Conservation (phyloP, 78 protist genomes). For the Bodo saltans region DNA sequence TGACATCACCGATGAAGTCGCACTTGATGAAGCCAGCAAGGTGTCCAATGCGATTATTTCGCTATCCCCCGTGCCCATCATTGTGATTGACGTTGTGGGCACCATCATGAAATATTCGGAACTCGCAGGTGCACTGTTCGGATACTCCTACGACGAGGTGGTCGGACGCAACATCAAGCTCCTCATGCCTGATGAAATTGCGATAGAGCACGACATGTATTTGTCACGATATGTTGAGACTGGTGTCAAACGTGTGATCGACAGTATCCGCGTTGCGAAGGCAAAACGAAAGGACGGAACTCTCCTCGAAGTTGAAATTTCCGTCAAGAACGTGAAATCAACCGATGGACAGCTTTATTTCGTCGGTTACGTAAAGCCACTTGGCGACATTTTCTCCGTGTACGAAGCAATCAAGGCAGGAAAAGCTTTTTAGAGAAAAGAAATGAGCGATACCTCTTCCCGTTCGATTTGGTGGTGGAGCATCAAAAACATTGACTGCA, state of each 20-base stretch:
- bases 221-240: too few species aligned
- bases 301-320: background rate
- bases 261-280: background rate
- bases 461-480: too few species aligned
- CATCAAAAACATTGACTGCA: too few species aligned
- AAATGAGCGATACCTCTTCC: too few species aligned
- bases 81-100: background rate
- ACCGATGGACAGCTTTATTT: background rate
- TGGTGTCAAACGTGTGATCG: too few species aligned
- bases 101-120: background rate
- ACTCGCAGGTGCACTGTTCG: background rate
- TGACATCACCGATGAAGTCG: background rate
- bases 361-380: background rate
- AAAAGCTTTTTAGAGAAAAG: too few species aligned
- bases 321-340: background rate
- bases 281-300: conserved; percentile 4
- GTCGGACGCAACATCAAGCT: background rate
- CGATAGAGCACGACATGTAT: conserved; percentile 5
- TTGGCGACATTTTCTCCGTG: too few species aligned
- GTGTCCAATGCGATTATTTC: background rate
- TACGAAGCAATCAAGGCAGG: too few species aligned
- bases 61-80: background rate
- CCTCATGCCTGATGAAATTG: conserved; percentile 19
- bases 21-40: background rate
- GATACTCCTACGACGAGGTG: background rate